Percentiles rank a stretch among this genome's conserved stretches.
Evolutionary conservation across 495 filamentous ascomycete genomes (phyloP).

Genomic region (Cetradonia linearis): DNA sequence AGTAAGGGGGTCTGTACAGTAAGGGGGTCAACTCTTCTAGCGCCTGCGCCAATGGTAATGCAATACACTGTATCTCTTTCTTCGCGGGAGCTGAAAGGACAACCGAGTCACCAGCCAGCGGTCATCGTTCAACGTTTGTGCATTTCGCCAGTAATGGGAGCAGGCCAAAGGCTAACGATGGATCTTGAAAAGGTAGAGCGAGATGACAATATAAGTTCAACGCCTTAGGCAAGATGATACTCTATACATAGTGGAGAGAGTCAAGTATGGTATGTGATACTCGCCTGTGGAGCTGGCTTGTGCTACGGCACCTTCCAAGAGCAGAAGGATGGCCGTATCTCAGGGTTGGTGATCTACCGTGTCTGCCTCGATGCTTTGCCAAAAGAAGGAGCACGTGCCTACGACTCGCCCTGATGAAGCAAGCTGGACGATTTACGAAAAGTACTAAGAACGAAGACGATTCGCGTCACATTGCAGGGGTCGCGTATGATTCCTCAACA

Average conservation of each 20-base stretch:
- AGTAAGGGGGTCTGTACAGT: no score
- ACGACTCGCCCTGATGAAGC: background rate
- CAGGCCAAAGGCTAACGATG: background rate
- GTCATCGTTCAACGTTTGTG: slow-evolving; percentile 55
- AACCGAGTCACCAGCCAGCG: slow-evolving; percentile 54
- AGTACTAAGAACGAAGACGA: background rate
- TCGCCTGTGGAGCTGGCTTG: background rate
- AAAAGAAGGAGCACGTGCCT: background rate
- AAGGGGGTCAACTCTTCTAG: no score
- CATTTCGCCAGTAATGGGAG: slow-evolving; percentile 7
- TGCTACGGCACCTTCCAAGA: background rate
- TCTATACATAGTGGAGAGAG: background rate
- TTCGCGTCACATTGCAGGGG: background rate
- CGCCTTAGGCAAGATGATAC: background rate
- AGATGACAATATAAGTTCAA: background rate
- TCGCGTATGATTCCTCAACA: background rate
- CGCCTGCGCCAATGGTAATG: no score
- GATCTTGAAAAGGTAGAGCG: background rate
- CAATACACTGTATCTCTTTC: no score
- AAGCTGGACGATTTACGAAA: background rate
- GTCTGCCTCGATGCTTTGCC: background rate
- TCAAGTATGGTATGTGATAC: background rate
- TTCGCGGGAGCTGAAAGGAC: slow-evolving; percentile 55
- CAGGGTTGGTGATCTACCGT: background rate
- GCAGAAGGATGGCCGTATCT: slow-evolving; percentile 1